A percentile compares a stretch with the other conserved stretches of the same genome.
Conservation (phyloP, 73 alveolate species). For the Tetrahymena thermophila region DNA sequence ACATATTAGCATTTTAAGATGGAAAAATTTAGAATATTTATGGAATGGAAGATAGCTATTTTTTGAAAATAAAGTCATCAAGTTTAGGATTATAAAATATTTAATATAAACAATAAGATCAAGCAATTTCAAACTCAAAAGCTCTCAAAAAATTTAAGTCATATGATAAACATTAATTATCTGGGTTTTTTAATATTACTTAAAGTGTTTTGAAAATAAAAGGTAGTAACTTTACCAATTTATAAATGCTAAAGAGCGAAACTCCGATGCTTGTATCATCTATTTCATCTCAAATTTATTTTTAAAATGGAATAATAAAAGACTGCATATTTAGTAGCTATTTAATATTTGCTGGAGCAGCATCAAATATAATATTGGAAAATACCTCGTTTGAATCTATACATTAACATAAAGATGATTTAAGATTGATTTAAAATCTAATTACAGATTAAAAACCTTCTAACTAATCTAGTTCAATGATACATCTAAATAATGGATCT, state of each 20-base stretch:
- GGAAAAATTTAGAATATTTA: neutral
- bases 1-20: neutral
- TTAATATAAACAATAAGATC: no score
- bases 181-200: neutral
- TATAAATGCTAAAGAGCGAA: neutral
- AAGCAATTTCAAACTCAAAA: neutral
- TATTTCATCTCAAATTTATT: neutral
- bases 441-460: neutral
- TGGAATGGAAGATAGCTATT: neutral
- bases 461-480: neutral
- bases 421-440: neutral
- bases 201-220: neutral
- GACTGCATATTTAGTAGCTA: neutral
- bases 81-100: neutral
- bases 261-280: neutral
- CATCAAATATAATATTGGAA: neutral
- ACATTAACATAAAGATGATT: neutral
- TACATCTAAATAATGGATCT: neutral
- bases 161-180: no score
- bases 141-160: neutral
- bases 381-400: neutral
- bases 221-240: neutral
- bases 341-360: neutral
- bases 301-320: neutral
- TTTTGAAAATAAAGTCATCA: neutral